These are phyloP conservation scores for Rhodotorula sp. DNA, from an alignment of 1,284 basidiomycete species.

Conservation along the genomic window DNA sequence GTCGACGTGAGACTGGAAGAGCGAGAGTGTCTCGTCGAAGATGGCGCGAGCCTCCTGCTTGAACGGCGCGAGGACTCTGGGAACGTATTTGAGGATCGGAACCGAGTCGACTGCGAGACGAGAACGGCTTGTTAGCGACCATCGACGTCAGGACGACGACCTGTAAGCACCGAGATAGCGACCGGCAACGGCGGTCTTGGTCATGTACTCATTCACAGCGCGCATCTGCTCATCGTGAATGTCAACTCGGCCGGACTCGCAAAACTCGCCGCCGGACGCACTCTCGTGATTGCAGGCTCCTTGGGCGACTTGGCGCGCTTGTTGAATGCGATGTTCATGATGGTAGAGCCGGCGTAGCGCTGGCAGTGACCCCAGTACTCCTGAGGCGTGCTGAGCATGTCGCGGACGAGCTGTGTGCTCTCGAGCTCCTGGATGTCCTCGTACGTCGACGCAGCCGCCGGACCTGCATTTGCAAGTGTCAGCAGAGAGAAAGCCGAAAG, in stretches of 20 bases:
- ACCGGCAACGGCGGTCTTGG: conserved; percentile 44
- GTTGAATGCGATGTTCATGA: conserved; percentile 46
- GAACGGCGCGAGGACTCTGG: conserved; percentile 42
- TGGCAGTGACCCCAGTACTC: conserved; percentile 44
- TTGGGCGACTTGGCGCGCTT: conserved; percentile 41
- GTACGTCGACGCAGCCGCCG: conserved; percentile 19
- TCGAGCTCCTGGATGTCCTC: conserved; percentile 45
- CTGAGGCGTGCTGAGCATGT: conserved; percentile 39
- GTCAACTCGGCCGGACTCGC: too few relatives aligned
- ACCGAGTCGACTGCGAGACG: conserved; percentile 41
- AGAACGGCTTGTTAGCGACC: not conserved
- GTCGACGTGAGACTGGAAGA: conserved; percentile 42
- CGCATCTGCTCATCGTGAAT: conserved; percentile 23
- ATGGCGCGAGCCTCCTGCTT: conserved; percentile 34
- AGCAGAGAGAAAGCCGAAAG: too few relatives aligned
- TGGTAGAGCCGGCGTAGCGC: conserved; percentile 45
- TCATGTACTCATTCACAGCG: conserved; percentile 41
- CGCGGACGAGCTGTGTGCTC: conserved; percentile 41
- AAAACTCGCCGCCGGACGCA: not conserved
- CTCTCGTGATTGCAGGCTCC: conserved; percentile 43
- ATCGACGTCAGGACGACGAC: too few relatives aligned
- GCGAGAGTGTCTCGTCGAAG: conserved; percentile 38
- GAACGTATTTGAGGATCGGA: conserved; percentile 43
- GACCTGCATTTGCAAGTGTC: not conserved
- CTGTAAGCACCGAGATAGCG: conserved; percentile 35